Evolutionary conservation across 1,139 yeast genomes (phyloP).

Genomic region (Hansenula sp.): DNA sequence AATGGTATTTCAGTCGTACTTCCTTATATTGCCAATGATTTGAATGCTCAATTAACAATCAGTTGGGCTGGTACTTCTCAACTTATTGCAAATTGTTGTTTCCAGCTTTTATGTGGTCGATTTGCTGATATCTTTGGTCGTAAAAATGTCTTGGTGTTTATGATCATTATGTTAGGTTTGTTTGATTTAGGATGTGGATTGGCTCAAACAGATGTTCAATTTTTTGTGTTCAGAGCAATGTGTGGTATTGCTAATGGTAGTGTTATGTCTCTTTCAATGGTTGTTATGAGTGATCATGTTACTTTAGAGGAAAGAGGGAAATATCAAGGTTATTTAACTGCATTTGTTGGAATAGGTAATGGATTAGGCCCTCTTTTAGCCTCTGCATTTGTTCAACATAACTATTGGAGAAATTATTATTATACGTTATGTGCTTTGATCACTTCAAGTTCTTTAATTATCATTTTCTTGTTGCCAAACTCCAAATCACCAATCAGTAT

Average conservation of each 20-base stretch:
- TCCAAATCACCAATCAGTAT: conserved; percentile 11
- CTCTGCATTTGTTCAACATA: conserved; percentile 42
- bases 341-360: conserved; percentile 43
- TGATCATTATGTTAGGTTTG: conserved; percentile 33
- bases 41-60: conserved; percentile 34
- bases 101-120: conserved; percentile 38
- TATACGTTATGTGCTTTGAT: conserved; percentile 43
- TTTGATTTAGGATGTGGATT: conserved; percentile 32
- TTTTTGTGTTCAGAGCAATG: conserved; percentile 35
- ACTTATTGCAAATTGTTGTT: conserved; percentile 40
- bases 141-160: conserved; percentile 28
- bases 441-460: conserved; percentile 22
- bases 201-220: conserved; percentile 29
- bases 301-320: conserved; percentile 35
- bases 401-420: conserved; percentile 46
- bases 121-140: conserved; percentile 42
- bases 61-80: conserved; percentile 47
- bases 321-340: conserved; percentile 37
- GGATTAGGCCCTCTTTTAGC: conserved; percentile 55
- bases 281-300: conserved; percentile 37
- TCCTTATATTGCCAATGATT: conserved; percentile 35
- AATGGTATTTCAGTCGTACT: conserved; percentile 41
- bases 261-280: conserved; percentile 32
- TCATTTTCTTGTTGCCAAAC: conserved; percentile 15
- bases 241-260: conserved; percentile 40